Percentiles rank a stretch among this genome's conserved stretches.
phyloP scores from a whole-genome alignment of 1,284 basidiomycete genomes.

The Boletus smithii region DNA sequence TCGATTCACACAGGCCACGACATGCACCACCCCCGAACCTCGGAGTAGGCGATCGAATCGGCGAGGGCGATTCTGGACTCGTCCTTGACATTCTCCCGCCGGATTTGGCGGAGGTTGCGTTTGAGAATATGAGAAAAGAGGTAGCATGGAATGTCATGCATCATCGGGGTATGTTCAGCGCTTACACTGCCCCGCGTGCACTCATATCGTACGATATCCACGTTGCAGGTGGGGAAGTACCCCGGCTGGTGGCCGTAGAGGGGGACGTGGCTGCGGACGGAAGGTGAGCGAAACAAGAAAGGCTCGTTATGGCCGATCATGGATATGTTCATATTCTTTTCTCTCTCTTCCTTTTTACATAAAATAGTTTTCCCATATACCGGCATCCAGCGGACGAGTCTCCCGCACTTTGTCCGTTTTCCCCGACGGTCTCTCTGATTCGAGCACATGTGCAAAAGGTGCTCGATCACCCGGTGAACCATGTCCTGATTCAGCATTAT shows the following conservation, averaged over 20 bases:
- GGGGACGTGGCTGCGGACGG: slow-evolving; percentile 59
- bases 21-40: slow-evolving; percentile 27
- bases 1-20: slow-evolving; percentile 20
- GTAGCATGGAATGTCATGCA: slow-evolving; percentile 70
- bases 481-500: slow-evolving; percentile 75
- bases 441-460: slow-evolving; percentile 55
- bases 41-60: slow-evolving; percentile 44
- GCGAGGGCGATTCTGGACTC: slow-evolving; percentile 63
- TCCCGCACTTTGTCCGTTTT: slow-evolving; percentile 60
- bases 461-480: slow-evolving; percentile 63
- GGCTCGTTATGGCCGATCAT: slow-evolving; percentile 6
- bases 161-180: slow-evolving; percentile 52
- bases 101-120: slow-evolving; percentile 51
- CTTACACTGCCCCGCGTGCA: background rate
- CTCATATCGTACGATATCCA: slow-evolving; percentile 10
- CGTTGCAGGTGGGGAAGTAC: slow-evolving; percentile 72
- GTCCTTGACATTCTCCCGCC: slow-evolving; percentile 51
- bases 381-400: slow-evolving; percentile 75
- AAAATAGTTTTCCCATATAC: slow-evolving; percentile 68
- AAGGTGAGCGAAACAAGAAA: slow-evolving; percentile 46
- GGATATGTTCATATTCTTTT: slow-evolving; percentile 3
- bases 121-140: slow-evolving; percentile 55
- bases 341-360: background rate
- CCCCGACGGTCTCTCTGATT: slow-evolving; percentile 61
- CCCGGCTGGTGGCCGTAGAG: slow-evolving; percentile 68